Percentiles rank a stretch among this genome's conserved stretches.
Evolutionary conservation across 306 rosid species (phyloP).

Genomic region (Lagenaria siceraria): DNA sequence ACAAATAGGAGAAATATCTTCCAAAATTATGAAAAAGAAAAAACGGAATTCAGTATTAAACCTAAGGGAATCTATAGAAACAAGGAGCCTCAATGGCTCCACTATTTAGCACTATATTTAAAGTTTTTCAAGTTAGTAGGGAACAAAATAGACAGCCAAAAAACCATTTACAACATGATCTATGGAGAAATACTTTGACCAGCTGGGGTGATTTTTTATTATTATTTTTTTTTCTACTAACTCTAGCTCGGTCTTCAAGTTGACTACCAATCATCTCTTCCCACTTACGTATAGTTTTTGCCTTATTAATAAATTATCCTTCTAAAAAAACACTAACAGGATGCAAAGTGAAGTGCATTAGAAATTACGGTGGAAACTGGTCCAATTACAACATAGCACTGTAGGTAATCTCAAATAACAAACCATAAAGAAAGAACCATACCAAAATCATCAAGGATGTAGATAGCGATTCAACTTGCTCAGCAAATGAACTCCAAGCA

Average conservation of each 20-base stretch:
- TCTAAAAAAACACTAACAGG: not conserved
- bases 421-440: slow-evolving; percentile 18
- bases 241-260: not conserved
- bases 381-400: not conserved
- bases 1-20: not conserved
- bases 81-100: not conserved
- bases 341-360: not conserved
- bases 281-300: not conserved
- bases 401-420: not conserved
- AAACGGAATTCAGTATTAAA: not conserved
- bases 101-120: not conserved
- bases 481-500: slow-evolving; percentile 78
- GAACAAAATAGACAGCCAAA: not conserved
- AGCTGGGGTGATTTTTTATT: not conserved
- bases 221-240: not conserved
- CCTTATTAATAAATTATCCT: not conserved
- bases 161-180: not conserved
- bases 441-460: slow-evolving; percentile 80
- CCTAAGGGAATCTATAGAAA: not conserved
- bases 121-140: not conserved
- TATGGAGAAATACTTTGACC: not conserved
- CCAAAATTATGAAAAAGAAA: not conserved
- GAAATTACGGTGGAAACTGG: not conserved
- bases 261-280: not conserved
- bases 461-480: slow-evolving; percentile 74